Base-by-base conservation (phyloP, 257 asterid genomes). In the Primulina huaijiensis region DNA sequence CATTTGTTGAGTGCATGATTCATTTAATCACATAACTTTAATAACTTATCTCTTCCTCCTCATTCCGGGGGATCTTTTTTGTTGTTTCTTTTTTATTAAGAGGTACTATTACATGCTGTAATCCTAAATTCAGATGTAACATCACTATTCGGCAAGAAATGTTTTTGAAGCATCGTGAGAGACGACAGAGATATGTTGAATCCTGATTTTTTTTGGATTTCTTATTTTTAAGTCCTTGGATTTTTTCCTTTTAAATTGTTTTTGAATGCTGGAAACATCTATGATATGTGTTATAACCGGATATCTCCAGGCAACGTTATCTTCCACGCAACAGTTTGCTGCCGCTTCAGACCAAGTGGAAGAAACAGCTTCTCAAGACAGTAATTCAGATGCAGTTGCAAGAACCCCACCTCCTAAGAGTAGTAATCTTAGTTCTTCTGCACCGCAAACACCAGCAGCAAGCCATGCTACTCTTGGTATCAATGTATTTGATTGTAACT, bases 321-420 rank as follows among this genome's bases (percentile, higher is more conserved):
- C 83, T 84, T 79, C 93, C 79, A 69, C 62, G 40, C 97, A 77
- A 63, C 92, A 70, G 75, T 79, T 76, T 75, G 75, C 86, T 81
- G 60, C 87, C 65, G 63, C 80, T 73, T 89, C 35, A 25, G 96
- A 89, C 67, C 90, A 73, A 72, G 82, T 74, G 14, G 97, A 88
- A 69, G 99, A 88, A 72, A 68, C 82, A 70, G 76, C 78, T 76
- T 75, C 81, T 21, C 96, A 81, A 86, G 99, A 91, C 67, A 72
- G 75, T 63, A 78, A 65, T 69, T 67, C 85, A 27, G 97, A 94
- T 75, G 75, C 79, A 62, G 82, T 81, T 82, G 76, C 89, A 23
- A 89, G 86, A 76, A 88, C 95, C 74, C 90, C 97, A 67, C 88
- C 91, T 71, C 84, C 93, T 70, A 91, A 87, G 84, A 88, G 77